phyloP scores from a whole-genome alignment of 2,329 filamentous ascomycete genomes.

The Fusarium gaditjirri region DNA sequence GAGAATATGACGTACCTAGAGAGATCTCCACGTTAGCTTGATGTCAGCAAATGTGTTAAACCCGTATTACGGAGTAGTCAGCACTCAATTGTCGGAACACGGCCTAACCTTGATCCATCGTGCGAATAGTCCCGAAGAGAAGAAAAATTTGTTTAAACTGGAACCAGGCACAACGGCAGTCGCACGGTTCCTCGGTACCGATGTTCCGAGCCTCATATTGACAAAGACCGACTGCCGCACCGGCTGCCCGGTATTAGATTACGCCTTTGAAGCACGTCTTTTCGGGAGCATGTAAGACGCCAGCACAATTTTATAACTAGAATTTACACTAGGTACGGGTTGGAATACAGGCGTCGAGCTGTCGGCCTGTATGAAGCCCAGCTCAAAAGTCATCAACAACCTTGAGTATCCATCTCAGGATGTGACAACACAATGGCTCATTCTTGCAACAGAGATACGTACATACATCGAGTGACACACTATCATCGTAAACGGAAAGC shows the following conservation, averaged over 20 bases:
- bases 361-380: background rate
- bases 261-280: constrained; percentile 4
- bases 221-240: constrained; percentile 29
- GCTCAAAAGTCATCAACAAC: background rate
- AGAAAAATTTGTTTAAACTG: constrained; percentile 11
- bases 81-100: background rate
- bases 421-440: constrained; percentile 23
- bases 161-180: constrained; percentile 23
- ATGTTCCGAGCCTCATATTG: constrained; percentile 20
- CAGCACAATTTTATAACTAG: background rate
- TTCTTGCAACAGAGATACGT: constrained; percentile 28
- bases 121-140: background rate
- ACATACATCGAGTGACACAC: background rate
- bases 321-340: background rate
- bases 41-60: constrained; percentile 8
- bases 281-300: background rate
- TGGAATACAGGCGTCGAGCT: background rate
- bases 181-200: constrained; percentile 37
- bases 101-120: constrained; percentile 22
- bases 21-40: background rate
- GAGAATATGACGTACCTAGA: constrained; percentile 20
- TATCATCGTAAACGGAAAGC: background rate
- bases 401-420: constrained; percentile 7
- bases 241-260: constrained; percentile 10
- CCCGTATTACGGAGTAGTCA: background rate